These are phyloP conservation scores for Gynandropsis gynandra DNA, from an alignment of 345 rosid species.

Conservation along the genomic window DNA sequence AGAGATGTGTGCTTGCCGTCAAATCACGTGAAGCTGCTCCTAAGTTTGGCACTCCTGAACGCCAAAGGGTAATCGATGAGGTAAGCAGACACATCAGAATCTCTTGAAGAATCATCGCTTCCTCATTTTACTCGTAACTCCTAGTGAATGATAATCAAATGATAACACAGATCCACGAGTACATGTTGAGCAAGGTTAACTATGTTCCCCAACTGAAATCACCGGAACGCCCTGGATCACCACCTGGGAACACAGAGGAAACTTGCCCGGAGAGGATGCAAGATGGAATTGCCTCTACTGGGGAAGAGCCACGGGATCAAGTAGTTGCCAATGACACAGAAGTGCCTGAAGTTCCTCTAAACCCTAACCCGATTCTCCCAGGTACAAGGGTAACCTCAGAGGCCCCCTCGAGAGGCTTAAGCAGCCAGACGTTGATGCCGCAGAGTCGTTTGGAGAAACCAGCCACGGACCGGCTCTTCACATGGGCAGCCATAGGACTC, in stretches of 20 bases:
- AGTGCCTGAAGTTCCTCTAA: neutral
- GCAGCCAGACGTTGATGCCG: neutral
- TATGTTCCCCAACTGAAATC: constrained; percentile 47
- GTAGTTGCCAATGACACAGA: constrained; percentile 29
- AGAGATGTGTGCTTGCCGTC: constrained; percentile 58
- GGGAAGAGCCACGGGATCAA: constrained; percentile 20
- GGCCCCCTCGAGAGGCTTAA: constrained; percentile 7
- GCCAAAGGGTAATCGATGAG: constrained; percentile 84
- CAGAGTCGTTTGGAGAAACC: constrained; percentile 29
- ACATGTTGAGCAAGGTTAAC: constrained; percentile 73
- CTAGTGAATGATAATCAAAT: neutral
- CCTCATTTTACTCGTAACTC: constrained; percentile 1
- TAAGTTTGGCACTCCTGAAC: constrained; percentile 61
- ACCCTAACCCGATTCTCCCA: constrained; percentile 19
- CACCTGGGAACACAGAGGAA: constrained; percentile 3
- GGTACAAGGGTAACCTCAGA: constrained; percentile 29
- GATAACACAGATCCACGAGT: constrained; percentile 63
- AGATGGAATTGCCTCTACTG: neutral
- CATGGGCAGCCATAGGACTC: constrained; percentile 88
- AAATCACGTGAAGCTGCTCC: constrained; percentile 84
- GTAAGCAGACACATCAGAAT: constrained; percentile 23
- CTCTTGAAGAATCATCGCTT: no score
- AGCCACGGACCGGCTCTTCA: constrained; percentile 73
- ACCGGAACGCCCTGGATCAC: constrained; percentile 1
- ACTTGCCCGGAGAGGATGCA: constrained; percentile 11